Conservation (phyloP, 345 rosid genomes). For the Moringa oleifera region DNA sequence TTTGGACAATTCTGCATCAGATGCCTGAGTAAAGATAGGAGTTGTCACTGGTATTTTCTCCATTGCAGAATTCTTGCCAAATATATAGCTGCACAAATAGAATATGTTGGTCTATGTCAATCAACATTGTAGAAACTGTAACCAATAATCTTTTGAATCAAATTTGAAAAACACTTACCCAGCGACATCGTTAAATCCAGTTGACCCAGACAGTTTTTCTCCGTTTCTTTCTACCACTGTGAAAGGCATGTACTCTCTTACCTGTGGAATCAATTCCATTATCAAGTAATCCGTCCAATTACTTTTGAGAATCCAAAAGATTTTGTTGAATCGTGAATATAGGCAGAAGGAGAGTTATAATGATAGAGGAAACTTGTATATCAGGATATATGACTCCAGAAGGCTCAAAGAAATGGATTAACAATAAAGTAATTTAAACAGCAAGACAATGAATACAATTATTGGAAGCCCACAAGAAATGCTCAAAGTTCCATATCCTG, state of each 20-base stretch:
- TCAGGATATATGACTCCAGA: background rate
- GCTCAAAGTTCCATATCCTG: background rate
- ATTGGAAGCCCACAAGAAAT: background rate
- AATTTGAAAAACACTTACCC: constrained; percentile 54
- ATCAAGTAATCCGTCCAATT: background rate
- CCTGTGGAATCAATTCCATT: constrained; percentile 31
- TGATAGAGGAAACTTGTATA: no score
- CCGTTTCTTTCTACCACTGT: constrained; percentile 74
- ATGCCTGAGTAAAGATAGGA: constrained; percentile 70
- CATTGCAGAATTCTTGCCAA: constrained; percentile 53
- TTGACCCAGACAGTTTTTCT: constrained; percentile 68
- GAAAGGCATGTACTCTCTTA: constrained; percentile 59
- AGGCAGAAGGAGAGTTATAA: no score
- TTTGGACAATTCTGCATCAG: constrained; percentile 38
- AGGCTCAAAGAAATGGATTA: background rate
- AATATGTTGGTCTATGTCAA: constrained; percentile 9
- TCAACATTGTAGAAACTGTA: no score
- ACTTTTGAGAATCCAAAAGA: no score
- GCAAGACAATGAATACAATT: background rate
- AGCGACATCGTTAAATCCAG: constrained; percentile 66
- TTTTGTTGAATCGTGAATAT: no score
- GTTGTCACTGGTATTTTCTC: constrained; percentile 78
- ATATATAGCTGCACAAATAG: constrained; percentile 57
- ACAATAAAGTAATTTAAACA: no score
- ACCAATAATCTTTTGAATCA: no score